phyloP scores from a whole-genome alignment of 768 basidiomycete genomes.

The Tylopilus sp. region DNA sequence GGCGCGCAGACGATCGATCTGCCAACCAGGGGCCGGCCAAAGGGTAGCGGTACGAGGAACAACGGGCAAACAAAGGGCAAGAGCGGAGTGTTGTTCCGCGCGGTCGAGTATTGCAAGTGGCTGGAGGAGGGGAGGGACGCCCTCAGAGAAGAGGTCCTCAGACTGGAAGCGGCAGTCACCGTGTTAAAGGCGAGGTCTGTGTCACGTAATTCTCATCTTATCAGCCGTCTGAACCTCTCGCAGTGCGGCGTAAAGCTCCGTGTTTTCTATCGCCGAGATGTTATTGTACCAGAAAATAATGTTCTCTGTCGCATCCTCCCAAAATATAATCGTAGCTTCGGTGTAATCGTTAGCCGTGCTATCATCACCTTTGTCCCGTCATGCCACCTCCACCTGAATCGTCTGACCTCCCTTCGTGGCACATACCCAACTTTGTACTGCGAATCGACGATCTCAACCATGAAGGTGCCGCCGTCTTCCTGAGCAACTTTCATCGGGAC shows the following conservation, averaged over 20 bases:
- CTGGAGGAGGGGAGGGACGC: slow-evolving; percentile 80
- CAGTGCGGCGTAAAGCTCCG: not conserved
- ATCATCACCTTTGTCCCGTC: not conserved
- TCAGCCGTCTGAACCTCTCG: not conserved
- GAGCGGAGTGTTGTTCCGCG: slow-evolving; percentile 83
- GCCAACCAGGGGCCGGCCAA: slow-evolving; percentile 77
- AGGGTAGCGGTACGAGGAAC: slow-evolving; percentile 64
- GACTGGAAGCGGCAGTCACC: slow-evolving; percentile 52
- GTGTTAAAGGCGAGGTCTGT: slow-evolving; percentile 19
- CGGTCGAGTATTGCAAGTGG: slow-evolving; percentile 83
- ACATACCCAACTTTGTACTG: slow-evolving; percentile 53
- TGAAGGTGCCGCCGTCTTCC: slow-evolving; percentile 55
- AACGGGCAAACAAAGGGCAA: slow-evolving; percentile 80
- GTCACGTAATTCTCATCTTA: not conserved
- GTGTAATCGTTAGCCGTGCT: slow-evolving; percentile 3
- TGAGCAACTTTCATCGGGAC: slow-evolving; percentile 44
- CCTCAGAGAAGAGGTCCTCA: slow-evolving; percentile 61
- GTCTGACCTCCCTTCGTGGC: slow-evolving; percentile 38
- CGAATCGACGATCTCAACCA: slow-evolving; percentile 58
- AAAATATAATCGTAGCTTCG: slow-evolving; percentile 8
- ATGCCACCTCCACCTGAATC: slow-evolving; percentile 24
- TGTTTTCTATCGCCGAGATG: not conserved
- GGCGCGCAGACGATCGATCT: slow-evolving; percentile 67
- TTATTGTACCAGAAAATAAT: not conserved
- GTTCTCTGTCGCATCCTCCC: not conserved